phyloP scores from a whole-genome alignment of 2,329 filamentous ascomycete genomes.

The Aspergillus sp. region DNA sequence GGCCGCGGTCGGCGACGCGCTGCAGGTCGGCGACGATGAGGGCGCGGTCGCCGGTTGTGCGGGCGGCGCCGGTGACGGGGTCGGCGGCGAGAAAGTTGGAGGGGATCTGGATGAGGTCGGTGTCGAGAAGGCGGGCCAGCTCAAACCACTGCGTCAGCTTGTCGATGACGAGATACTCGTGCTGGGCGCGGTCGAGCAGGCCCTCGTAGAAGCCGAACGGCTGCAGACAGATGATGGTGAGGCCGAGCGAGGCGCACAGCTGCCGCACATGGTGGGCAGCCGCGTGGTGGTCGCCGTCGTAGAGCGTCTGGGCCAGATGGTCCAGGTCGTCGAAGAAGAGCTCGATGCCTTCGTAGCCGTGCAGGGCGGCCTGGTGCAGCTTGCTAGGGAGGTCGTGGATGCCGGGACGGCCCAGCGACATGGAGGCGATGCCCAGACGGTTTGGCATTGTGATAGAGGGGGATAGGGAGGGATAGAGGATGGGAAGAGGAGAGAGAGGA shows the following conservation, averaged over 20 bases:
- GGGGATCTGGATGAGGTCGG: constrained; percentile 72
- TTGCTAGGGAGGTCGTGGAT: constrained; percentile 67
- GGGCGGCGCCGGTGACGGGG: constrained; percentile 34
- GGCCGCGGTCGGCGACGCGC: constrained; percentile 66
- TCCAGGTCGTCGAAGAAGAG: constrained; percentile 37
- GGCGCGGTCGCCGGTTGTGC: constrained; percentile 50
- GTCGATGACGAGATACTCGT: constrained; percentile 58
- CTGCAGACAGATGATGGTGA: constrained; percentile 57
- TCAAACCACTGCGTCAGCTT: constrained; percentile 66
- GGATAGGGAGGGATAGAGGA: too few species aligned
- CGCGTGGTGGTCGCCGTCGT: constrained; percentile 20
- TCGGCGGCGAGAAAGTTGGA: constrained; percentile 60
- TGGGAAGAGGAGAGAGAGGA: neutral
- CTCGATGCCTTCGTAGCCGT: constrained; percentile 36
- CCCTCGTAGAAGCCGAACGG: constrained; percentile 79
- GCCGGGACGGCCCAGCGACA: constrained; percentile 72
- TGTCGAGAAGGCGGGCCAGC: constrained; percentile 61
- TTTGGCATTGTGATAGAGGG: constrained; percentile 21
- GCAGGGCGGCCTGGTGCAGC: constrained; percentile 60
- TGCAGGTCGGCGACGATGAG: constrained; percentile 62
- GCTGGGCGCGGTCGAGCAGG: constrained; percentile 59
- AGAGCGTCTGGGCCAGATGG: constrained; percentile 25
- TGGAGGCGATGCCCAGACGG: constrained; percentile 66
- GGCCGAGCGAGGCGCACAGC: constrained; percentile 38
- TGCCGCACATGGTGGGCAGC: constrained; percentile 44